Evolutionary conservation across 768 basidiomycete species (phyloP).

Genomic region (Tricholoma saponaceum): DNA sequence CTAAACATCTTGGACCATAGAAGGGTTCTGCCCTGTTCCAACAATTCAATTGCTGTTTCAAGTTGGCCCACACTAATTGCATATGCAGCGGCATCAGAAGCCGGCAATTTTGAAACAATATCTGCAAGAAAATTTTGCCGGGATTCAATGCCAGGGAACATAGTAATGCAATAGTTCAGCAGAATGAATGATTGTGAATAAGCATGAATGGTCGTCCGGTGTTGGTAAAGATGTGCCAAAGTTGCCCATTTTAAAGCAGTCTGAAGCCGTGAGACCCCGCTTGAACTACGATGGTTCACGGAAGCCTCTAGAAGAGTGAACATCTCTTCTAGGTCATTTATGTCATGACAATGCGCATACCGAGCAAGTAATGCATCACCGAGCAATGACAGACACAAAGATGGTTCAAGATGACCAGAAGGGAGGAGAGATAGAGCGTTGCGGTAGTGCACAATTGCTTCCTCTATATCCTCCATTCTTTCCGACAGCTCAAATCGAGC

Average conservation of each 20-base stretch:
- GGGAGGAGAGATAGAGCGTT: slow-evolving; percentile 11
- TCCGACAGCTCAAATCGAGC: slow-evolving; percentile 5
- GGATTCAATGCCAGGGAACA: neutral
- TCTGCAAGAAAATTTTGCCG: slow-evolving; percentile 2
- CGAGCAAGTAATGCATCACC: no score
- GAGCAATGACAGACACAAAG: no score
- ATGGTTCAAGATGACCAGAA: slow-evolving; percentile 3
- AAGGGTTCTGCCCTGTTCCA: slow-evolving; percentile 20
- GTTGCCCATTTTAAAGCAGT: neutral
- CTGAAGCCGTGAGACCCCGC: neutral
- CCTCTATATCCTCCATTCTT: neutral
- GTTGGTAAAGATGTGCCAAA: neutral
- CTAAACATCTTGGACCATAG: slow-evolving; percentile 16
- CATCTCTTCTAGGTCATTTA: no score
- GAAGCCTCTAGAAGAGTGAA: neutral
- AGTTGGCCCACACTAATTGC: slow-evolving; percentile 17
- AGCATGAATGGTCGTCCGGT: neutral
- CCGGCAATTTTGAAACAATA: slow-evolving; percentile 7
- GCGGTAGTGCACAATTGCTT: neutral
- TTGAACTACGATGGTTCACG: neutral
- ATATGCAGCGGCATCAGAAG: slow-evolving; percentile 21
- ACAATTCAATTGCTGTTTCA: slow-evolving; percentile 18
- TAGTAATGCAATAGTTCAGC: neutral
- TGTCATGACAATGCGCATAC: no score
- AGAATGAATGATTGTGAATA: slow-evolving; percentile 7